These are phyloP conservation scores for Ceratobasidium papillatum DNA, from an alignment of 1,284 basidiomycete genomes.

Conservation along the genomic window DNA sequence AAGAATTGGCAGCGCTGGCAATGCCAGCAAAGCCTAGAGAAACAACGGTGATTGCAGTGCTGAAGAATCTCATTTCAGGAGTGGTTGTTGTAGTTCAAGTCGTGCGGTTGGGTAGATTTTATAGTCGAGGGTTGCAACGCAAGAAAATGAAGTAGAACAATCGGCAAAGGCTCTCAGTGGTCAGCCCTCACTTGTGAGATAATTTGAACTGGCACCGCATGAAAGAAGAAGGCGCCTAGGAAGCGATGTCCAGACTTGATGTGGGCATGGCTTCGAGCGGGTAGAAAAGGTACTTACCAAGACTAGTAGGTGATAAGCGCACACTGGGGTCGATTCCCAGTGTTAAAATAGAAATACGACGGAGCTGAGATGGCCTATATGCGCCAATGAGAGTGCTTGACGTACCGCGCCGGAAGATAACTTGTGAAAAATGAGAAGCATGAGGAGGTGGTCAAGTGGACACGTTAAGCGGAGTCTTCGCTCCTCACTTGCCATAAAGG, in stretches of 20 bases:
- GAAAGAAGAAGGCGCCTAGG: neutral
- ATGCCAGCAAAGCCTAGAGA: constrained; percentile 1
- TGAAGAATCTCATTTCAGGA: neutral
- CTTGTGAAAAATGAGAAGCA: neutral
- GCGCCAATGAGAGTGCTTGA: neutral
- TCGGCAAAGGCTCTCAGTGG: neutral
- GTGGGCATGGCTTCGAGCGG: neutral
- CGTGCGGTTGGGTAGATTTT: neutral
- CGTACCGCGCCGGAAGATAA: neutral
- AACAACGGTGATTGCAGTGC: neutral
- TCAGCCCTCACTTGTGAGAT: neutral
- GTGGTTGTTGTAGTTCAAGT: neutral
- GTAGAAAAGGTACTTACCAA: neutral
- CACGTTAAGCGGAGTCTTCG: neutral
- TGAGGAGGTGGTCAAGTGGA: neutral
- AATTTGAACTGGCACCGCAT: neutral
- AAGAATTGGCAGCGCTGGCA: constrained; percentile 49
- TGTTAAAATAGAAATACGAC: neutral
- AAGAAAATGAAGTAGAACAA: neutral
- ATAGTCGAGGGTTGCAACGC: neutral
- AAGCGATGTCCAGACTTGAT: neutral
- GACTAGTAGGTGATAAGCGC: neutral
- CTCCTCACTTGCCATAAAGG: too few relatives aligned
- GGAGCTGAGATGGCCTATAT: neutral
- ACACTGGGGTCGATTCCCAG: neutral